These are phyloP conservation scores for Ceratobasidium sp. DNA, from an alignment of 1,284 basidiomycete genomes.

Conservation along the genomic window DNA sequence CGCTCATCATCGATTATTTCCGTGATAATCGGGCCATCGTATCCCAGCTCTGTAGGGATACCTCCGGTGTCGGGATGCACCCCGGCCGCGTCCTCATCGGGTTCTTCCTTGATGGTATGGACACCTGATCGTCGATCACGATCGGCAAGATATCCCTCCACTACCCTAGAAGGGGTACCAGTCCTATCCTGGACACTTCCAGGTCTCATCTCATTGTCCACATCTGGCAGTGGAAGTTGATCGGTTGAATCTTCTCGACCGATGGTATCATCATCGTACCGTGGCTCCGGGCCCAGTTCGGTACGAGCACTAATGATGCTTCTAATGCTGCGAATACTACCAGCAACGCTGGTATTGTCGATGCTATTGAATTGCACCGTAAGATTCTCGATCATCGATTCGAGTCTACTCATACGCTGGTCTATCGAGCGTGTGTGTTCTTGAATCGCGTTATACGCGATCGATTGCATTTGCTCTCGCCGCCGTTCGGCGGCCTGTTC, in stretches of 20 bases:
- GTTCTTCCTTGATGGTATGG: neutral
- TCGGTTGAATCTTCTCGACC: neutral
- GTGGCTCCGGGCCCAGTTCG: neutral
- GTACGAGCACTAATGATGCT: neutral
- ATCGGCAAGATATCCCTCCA: neutral
- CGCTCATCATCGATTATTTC: neutral
- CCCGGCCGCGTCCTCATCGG: neutral
- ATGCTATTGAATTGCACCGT: neutral
- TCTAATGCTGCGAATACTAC: neutral
- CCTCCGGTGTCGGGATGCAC: neutral
- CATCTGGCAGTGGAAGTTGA: neutral
- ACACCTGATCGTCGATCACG: neutral
- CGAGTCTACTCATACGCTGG: neutral
- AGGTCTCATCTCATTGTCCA: neutral
- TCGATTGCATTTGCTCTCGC: neutral
- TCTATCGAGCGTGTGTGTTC: neutral
- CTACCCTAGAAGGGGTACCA: neutral
- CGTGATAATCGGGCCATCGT: neutral
- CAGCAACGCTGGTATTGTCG: neutral
- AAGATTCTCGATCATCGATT: neutral
- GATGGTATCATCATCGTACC: neutral
- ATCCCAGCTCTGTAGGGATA: neutral
- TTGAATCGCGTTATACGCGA: neutral
- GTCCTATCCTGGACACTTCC: neutral
- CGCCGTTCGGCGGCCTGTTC: neutral